Percentiles rank a stretch among this genome's conserved stretches.
These are phyloP conservation scores for Rubus parviflorus DNA, from an alignment of 306 rosid genomes.

Conservation along the genomic window DNA sequence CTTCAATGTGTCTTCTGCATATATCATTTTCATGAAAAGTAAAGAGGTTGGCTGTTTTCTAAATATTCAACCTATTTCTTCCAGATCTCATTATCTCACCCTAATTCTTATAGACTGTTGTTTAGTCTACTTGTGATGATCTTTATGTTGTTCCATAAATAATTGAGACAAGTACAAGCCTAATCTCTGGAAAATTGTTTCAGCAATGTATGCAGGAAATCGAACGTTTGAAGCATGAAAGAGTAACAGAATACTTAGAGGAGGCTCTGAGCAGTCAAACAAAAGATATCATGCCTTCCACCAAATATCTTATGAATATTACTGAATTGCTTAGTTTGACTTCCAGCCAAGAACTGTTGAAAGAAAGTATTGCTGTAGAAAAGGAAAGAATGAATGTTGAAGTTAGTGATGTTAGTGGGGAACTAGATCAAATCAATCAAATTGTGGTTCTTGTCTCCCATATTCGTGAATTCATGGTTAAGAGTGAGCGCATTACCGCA, in stretches of 20 bases:
- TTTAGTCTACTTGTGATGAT: not conserved
- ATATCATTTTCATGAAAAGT: slow-evolving; percentile 1
- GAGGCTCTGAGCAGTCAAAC: slow-evolving; percentile 60
- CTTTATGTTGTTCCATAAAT: slow-evolving; percentile 6
- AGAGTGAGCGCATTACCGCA: slow-evolving; percentile 41
- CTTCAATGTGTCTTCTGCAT: slow-evolving; percentile 17
- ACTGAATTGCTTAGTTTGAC: slow-evolving; percentile 56
- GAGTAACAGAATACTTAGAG: slow-evolving; percentile 57
- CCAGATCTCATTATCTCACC: not conserved
- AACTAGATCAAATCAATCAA: slow-evolving; percentile 50
- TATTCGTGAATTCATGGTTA: slow-evolving; percentile 62
- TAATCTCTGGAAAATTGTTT: slow-evolving; percentile 39
- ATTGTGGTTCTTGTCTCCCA: slow-evolving; percentile 62
- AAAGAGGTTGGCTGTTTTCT: slow-evolving; percentile 1
- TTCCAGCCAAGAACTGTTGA: slow-evolving; percentile 73
- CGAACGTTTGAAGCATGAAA: slow-evolving; percentile 59
- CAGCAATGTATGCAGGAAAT: slow-evolving; percentile 72
- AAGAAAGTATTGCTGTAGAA: slow-evolving; percentile 79
- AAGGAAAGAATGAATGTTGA: slow-evolving; percentile 68
- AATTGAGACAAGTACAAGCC: slow-evolving; percentile 23
- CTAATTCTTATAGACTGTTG: not conserved
- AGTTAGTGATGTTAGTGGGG: slow-evolving; percentile 49
- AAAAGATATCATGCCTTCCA: slow-evolving; percentile 43
- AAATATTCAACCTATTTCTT: not conserved
- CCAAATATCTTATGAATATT: slow-evolving; percentile 55